Percentiles rank a stretch among this genome's conserved stretches.
Conservation (phyloP, 306 rosid genomes). For the Rosa multiflora region DNA sequence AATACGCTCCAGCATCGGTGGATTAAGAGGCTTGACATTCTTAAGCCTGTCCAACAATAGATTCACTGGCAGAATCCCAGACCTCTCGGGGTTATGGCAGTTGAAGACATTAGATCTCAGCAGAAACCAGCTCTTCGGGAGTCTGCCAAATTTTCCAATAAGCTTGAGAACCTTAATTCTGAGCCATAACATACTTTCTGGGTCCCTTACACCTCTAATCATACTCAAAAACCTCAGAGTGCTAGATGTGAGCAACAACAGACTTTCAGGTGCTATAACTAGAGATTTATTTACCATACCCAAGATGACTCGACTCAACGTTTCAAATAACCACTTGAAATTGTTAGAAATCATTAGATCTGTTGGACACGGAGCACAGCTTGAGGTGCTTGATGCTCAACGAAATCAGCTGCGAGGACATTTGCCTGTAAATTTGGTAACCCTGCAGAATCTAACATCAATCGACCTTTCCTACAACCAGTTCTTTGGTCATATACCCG, state of each 20-base stretch:
- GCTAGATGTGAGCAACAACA: slow-evolving; percentile 43
- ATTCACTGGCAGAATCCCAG: slow-evolving; percentile 39
- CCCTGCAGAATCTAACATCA: slow-evolving; percentile 23
- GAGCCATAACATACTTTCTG: slow-evolving; percentile 31
- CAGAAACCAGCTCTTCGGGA: slow-evolving; percentile 39
- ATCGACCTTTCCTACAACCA: slow-evolving; percentile 43
- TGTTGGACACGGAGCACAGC: slow-evolving; percentile 17
- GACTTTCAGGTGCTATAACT: slow-evolving; percentile 37
- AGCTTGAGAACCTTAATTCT: slow-evolving; percentile 31
- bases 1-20: slow-evolving; percentile 25
- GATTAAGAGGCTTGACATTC: slow-evolving; percentile 30
- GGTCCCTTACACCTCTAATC: slow-evolving; percentile 27
- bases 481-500: slow-evolving; percentile 35
- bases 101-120: slow-evolving; percentile 36
- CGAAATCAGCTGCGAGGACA: slow-evolving; percentile 39
- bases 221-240: slow-evolving; percentile 21
- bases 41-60: slow-evolving; percentile 41
- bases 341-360: slow-evolving; percentile 20
- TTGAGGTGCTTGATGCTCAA: slow-evolving; percentile 41
- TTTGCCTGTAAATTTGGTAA: slow-evolving; percentile 45
- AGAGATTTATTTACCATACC: slow-evolving; percentile 28
- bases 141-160: slow-evolving; percentile 35
- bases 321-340: slow-evolving; percentile 41
- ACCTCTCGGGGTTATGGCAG: slow-evolving; percentile 41
- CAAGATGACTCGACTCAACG: slow-evolving; percentile 29